These are phyloP conservation scores for Botrytis tulipae DNA, from an alignment of 2,329 filamentous ascomycete genomes.

Conservation along the genomic window DNA sequence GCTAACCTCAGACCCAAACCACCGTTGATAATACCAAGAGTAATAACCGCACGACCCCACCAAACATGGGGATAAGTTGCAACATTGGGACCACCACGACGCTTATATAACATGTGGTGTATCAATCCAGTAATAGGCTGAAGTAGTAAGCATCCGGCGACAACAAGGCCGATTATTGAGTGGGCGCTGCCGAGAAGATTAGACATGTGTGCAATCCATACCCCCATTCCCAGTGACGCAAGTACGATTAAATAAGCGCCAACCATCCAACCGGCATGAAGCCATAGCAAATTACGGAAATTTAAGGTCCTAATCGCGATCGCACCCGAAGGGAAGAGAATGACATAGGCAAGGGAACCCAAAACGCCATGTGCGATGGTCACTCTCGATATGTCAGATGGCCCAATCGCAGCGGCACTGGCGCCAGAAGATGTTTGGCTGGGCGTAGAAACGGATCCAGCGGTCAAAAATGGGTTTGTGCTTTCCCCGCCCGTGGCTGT, in stretches of 20 bases:
- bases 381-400: slow-evolving; percentile 18
- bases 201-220: slow-evolving; percentile 41
- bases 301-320: slow-evolving; percentile 59
- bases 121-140: slow-evolving; percentile 57
- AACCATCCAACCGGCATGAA: slow-evolving; percentile 57
- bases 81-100: slow-evolving; percentile 46
- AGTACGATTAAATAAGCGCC: slow-evolving; percentile 57
- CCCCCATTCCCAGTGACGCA: slow-evolving; percentile 57
- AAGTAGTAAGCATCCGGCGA: slow-evolving; percentile 52
- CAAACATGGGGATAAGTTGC: slow-evolving; percentile 56
- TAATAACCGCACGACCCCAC: slow-evolving; percentile 57
- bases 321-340: slow-evolving; percentile 60
- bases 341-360: slow-evolving; percentile 56
- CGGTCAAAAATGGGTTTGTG: slow-evolving; percentile 31
- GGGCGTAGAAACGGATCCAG: slow-evolving; percentile 3
- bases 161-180: slow-evolving; percentile 54
- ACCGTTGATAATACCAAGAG: slow-evolving; percentile 62
- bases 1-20: slow-evolving; percentile 58
- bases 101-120: slow-evolving; percentile 55
- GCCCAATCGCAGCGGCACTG: not conserved
- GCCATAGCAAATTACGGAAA: slow-evolving; percentile 40
- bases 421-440: slow-evolving; percentile 11
- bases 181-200: slow-evolving; percentile 41
- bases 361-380: slow-evolving; percentile 53
- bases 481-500: slow-evolving; percentile 48